phyloP scores from a whole-genome alignment of 768 basidiomycete species.

The Neoboletus subvelutipes region DNA sequence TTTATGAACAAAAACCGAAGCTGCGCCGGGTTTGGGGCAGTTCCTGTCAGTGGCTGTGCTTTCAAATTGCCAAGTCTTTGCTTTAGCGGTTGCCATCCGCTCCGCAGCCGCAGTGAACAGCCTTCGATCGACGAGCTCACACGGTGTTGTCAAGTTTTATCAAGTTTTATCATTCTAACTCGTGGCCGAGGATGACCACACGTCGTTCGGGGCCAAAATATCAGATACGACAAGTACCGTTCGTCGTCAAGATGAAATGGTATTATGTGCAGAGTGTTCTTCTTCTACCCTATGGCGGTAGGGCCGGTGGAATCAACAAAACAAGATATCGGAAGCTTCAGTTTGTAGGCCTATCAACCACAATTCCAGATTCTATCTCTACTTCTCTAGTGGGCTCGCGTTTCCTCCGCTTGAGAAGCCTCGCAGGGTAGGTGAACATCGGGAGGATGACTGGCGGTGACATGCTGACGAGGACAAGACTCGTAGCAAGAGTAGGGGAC shows the following conservation, averaged over 20 bases:
- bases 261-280: neutral
- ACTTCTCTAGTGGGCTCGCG: neutral
- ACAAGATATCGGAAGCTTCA: neutral
- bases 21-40: neutral
- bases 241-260: neutral
- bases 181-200: neutral
- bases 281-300: too few species aligned
- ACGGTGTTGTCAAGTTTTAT: neutral
- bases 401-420: neutral
- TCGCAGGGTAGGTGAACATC: neutral
- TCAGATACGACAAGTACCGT: neutral
- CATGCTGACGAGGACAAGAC: slow-evolving; percentile 14
- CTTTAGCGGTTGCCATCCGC: neutral
- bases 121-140: neutral
- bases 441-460: slow-evolving; percentile 4
- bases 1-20: slow-evolving; percentile 9
- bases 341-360: neutral
- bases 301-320: neutral
- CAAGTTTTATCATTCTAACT: neutral
- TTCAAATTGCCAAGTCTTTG: neutral
- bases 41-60: slow-evolving; percentile 15
- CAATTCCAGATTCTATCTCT: neutral
- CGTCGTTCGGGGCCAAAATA: neutral
- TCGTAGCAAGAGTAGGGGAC: slow-evolving; percentile 9
- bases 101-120: slow-evolving; percentile 15